Evolutionary conservation across 2,329 filamentous ascomycete genomes (phyloP).

Genomic region (Beauveria bassiana): DNA sequence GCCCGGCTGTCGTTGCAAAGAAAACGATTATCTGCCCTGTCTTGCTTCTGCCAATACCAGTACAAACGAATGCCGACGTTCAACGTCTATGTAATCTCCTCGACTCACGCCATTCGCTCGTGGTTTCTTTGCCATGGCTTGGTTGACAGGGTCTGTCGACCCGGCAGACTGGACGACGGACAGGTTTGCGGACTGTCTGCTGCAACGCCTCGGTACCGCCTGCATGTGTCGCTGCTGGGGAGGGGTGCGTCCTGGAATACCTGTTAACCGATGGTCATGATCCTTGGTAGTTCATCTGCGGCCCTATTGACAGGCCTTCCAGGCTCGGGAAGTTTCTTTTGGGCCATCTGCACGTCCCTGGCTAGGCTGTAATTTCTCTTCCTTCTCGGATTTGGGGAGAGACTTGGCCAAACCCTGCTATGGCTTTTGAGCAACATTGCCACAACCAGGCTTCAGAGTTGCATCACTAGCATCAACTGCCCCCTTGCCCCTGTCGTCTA

Average conservation of each 20-base stretch:
- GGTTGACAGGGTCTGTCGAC: neutral
- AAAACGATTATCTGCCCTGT: neutral
- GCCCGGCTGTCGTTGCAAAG: neutral
- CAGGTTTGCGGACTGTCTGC: neutral
- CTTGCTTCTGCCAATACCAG: neutral
- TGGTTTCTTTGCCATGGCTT: neutral
- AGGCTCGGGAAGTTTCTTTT: conserved; percentile 3
- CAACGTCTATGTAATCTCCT: neutral
- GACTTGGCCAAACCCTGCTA: neutral
- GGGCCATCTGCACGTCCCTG: conserved; percentile 1
- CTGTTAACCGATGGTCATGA: neutral
- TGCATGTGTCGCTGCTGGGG: neutral
- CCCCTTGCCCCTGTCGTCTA: neutral
- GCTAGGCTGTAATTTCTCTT: neutral
- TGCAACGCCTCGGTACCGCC: neutral
- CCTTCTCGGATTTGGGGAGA: neutral
- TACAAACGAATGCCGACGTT: neutral
- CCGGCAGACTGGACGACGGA: conserved; percentile 5
- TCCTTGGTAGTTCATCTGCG: conserved; percentile 1
- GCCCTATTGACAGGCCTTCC: neutral
- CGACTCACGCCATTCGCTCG: neutral
- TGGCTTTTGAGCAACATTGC: neutral
- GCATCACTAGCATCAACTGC: neutral
- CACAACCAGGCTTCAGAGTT: conserved; percentile 1
- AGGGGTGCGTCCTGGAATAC: neutral